These are phyloP conservation scores for Tricladium varicosporioides DNA, from an alignment of 2,329 filamentous ascomycete genomes.

Conservation along the genomic window DNA sequence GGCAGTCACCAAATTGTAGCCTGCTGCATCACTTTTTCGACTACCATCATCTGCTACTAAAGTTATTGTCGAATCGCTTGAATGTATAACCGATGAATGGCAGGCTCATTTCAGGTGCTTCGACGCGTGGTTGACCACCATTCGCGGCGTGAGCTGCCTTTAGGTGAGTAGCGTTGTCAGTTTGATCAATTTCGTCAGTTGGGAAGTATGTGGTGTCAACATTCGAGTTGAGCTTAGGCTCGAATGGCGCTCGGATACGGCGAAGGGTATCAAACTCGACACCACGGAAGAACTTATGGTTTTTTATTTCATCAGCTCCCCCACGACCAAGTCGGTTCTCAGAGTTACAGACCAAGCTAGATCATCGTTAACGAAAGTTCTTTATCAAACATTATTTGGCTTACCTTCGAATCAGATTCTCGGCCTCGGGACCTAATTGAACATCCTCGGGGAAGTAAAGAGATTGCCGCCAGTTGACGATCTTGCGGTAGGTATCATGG, in stretches of 20 bases:
- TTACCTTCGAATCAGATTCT: conserved; percentile 88
- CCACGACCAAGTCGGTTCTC: conserved; percentile 86
- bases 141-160: conserved; percentile 67
- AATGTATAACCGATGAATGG: conserved; percentile 97
- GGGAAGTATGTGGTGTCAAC: conserved; percentile 99
- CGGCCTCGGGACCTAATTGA: conserved; percentile 81
- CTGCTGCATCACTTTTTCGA: background rate
- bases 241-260: conserved; percentile 91
- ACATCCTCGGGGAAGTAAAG: conserved; percentile 97
- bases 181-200: conserved; percentile 96
- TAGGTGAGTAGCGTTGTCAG: conserved; percentile 84
- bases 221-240: conserved; percentile 88
- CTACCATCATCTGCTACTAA: conserved; percentile 47
- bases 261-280: conserved; percentile 93
- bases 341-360: conserved; percentile 87
- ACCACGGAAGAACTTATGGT: conserved; percentile 92
- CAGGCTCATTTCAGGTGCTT: conserved; percentile 90
- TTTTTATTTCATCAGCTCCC: conserved; percentile 89
- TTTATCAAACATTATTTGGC: conserved; percentile 28
- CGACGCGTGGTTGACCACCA: conserved; percentile 54
- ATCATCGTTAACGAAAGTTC: conserved; percentile 28
- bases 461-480: conserved; percentile 95
- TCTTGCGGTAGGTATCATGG: conserved; percentile 98
- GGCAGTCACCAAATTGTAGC: background rate
- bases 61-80: conserved; percentile 86